Conservation (phyloP, 78 protist species). For the Polysphondylium violaceum region DNA sequence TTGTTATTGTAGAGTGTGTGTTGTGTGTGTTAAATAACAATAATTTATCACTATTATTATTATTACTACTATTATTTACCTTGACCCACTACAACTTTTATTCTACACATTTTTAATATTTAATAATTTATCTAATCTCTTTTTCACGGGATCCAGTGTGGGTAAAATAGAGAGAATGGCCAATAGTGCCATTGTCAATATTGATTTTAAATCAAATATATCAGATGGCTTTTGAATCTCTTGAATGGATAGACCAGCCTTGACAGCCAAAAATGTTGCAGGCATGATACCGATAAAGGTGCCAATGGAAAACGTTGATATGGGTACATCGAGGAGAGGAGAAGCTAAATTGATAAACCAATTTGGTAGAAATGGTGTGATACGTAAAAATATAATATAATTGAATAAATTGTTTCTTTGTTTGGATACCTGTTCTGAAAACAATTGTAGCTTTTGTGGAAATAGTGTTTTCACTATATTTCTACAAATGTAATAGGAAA, state of each 20-base stretch:
- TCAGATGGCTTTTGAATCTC: constrained; percentile 60
- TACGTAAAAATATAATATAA: constrained; percentile 79
- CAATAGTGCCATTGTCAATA: constrained; percentile 41
- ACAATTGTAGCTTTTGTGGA: constrained; percentile 50
- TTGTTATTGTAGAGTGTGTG: constrained; percentile 1
- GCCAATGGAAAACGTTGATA: constrained; percentile 58
- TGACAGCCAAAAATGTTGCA: constrained; percentile 80
- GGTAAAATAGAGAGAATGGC: constrained; percentile 69
- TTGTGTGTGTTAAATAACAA: not conserved
- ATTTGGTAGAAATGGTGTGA: constrained; percentile 87
- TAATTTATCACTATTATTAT: not conserved
- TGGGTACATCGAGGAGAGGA: constrained; percentile 75
- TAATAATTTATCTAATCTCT: not conserved
- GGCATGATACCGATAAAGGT: constrained; percentile 86
- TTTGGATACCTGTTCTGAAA: constrained; percentile 21
- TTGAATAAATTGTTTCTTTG: constrained; percentile 41
- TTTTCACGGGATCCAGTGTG: constrained; percentile 47
- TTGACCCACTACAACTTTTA: no score
- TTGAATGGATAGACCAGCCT: constrained; percentile 77
- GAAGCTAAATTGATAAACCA: constrained; percentile 88
- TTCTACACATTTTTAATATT: constrained; percentile 20
- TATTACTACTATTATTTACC: no score
- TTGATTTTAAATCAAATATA: constrained; percentile 56
- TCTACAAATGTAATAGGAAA: constrained; percentile 52
- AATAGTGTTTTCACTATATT: constrained; percentile 48